These are phyloP conservation scores for Stephania japonica DNA, from an alignment of 164 flowering plant genomes.

Conservation along the genomic window DNA sequence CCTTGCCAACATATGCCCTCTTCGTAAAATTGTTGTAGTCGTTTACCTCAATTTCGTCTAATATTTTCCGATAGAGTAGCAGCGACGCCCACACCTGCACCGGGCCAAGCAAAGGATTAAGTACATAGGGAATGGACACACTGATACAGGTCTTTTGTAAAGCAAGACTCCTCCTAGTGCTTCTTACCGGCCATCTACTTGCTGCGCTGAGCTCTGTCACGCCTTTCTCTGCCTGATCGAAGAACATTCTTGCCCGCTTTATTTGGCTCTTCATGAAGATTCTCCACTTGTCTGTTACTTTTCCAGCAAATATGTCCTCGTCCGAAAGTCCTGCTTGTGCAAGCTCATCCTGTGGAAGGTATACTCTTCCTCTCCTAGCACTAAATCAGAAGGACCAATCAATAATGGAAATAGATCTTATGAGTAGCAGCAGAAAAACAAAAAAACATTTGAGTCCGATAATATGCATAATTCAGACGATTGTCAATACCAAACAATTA, in stretches of 20 bases:
- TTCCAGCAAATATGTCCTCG: conserved; percentile 79
- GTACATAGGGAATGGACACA: neutral
- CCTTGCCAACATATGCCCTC: conserved; percentile 78
- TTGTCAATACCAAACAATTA: too few relatives aligned
- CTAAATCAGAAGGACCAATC: conserved; percentile 23
- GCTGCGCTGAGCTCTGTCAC: conserved; percentile 66
- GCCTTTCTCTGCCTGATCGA: conserved; percentile 72
- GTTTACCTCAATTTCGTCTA: conserved; percentile 83
- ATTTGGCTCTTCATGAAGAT: conserved; percentile 80
- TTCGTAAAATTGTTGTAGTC: conserved; percentile 84
- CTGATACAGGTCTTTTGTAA: neutral
- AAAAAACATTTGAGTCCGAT: too few relatives aligned
- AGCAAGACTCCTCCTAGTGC: neutral
- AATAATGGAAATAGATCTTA: neutral
- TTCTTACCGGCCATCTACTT: conserved; percentile 94
- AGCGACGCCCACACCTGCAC: conserved; percentile 84
- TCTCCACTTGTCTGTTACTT: conserved; percentile 82
- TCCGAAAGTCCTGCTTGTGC: conserved; percentile 80
- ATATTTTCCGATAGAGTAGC: conserved; percentile 63
- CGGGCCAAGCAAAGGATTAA: neutral
- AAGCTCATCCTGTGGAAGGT: conserved; percentile 81
- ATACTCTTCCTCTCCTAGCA: conserved; percentile 76
- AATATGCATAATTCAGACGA: too few relatives aligned
- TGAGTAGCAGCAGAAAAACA: neutral
- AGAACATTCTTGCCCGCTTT: conserved; percentile 78